Base-by-base conservation (phyloP, 1,139 yeast species). In the Geotrichum fermentans region DNA sequence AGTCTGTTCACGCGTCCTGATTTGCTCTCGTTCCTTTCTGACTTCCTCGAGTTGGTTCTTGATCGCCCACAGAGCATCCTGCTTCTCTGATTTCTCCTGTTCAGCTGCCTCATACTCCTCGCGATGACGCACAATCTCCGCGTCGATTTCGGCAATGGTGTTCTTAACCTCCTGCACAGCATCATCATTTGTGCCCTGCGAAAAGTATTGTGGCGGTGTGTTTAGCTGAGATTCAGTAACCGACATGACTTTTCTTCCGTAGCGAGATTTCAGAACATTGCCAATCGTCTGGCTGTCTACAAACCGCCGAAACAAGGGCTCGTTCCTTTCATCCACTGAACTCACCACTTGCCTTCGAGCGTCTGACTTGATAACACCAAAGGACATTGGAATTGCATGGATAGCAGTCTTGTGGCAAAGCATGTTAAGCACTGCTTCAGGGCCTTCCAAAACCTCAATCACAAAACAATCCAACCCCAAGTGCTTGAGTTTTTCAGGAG, bases 391-490 rank as follows among this genome's bases (percentile, higher is more conserved):
- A 33, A 86, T 78, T 43, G 70, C 66, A 55, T 85, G 79, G 22
- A 89, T 66, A 40, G 71, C 72, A 13, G 78, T 70, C 28, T 74
- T 73, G 53, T 78, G 82, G 57, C 84, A 80, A 43, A 92, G 72
- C 88, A 86, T 87, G 48, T 75, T 73, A 43, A 88, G 62, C 0
- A 92, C 95, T n/a, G 78, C 76, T 8, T 66, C 62, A 1, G 96
- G 96, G 0, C 96, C 98, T 1, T 69, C 67, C 1, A 92, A 61
- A 54, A 79, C 79, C 59, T 92, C 97, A 1, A 79, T 67, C 33
- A 89, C 60, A 58, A 78, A 86, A 0, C 96, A 94, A 53, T 86
- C 96, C 64, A 92, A 87, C 0, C 96, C 96, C 24, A 69, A 64
- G n/a, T 51, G 45, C 1, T 56, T 59, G 4, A 89, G 58, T 37